Conservation (phyloP, 164 flowering plant species). For the Brasenia schreberi region DNA sequence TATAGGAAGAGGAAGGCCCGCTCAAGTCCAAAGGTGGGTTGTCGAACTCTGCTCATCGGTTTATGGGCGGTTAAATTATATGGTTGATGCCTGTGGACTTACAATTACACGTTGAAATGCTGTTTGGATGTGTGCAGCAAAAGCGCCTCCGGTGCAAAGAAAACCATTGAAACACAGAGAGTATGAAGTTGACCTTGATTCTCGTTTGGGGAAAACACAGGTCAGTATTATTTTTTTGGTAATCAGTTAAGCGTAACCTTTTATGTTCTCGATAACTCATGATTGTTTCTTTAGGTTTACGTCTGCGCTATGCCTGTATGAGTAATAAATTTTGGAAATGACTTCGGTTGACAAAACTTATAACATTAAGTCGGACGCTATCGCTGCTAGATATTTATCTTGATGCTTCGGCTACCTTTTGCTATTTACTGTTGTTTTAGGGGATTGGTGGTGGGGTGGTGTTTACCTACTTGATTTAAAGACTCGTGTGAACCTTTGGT, state of each 20-base stretch:
- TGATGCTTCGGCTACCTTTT: no score
- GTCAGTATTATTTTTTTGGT: slow-evolving; percentile 18
- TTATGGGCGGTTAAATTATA: not conserved
- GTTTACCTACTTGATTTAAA: no score
- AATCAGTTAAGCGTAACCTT: not conserved
- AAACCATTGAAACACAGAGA: slow-evolving; percentile 95
- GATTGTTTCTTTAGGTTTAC: not conserved
- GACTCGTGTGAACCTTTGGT: no score
- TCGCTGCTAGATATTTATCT: no score
- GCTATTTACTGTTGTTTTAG: no score
- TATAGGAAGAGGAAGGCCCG: not conserved
- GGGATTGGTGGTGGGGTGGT: no score
- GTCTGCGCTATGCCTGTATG: no score
- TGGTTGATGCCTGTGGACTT: no score
- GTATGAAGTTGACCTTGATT: slow-evolving; percentile 91
- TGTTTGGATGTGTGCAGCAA: slow-evolving; percentile 30
- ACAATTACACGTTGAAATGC: not conserved
- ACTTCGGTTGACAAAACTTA: no score
- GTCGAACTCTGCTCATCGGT: not conserved
- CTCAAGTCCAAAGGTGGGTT: not conserved
- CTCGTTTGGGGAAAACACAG: slow-evolving; percentile 97
- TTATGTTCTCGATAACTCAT: not conserved
- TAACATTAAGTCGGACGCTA: no score
- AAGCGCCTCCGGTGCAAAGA: slow-evolving; percentile 89
- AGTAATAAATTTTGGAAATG: no score